A percentile compares a stretch with the other conserved stretches of the same genome.
phyloP scores from a whole-genome alignment of 2,329 filamentous ascomycete genomes.

The Rhynchosporium agropyri region DNA sequence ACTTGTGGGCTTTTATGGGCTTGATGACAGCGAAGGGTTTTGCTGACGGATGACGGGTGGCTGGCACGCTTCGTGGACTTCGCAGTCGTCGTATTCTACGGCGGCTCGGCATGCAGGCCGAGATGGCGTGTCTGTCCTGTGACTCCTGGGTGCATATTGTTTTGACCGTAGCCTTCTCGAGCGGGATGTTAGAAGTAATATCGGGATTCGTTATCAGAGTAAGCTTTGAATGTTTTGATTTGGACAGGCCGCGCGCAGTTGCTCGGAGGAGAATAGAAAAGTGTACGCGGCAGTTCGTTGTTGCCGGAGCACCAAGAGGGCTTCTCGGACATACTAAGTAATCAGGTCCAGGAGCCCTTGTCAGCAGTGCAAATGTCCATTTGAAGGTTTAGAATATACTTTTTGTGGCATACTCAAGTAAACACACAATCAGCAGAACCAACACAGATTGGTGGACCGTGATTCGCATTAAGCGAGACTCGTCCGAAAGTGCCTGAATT shows the following conservation, averaged over 20 bases:
- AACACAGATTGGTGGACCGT: background rate
- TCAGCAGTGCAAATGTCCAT: background rate
- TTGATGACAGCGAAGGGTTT: background rate
- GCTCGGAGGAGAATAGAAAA: background rate
- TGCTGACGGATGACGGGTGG: background rate
- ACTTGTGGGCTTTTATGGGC: background rate
- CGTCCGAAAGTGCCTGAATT: too few species aligned
- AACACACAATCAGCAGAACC: background rate
- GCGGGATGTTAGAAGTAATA: background rate
- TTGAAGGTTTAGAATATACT: background rate
- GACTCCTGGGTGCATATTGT: conserved; percentile 1
- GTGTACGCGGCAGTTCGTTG: conserved; percentile 9
- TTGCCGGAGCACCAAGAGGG: background rate
- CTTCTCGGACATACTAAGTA: background rate
- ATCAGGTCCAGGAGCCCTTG: background rate
- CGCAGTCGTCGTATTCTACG: background rate
- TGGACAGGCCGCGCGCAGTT: background rate
- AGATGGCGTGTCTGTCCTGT: background rate
- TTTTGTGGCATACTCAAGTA: background rate
- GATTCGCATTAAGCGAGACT: too few species aligned
- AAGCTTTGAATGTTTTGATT: background rate
- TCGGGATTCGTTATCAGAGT: background rate
- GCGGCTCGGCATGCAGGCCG: conserved; percentile 9
- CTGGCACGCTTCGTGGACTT: background rate
- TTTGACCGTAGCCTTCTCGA: background rate